phyloP scores from a whole-genome alignment of 805 yeast genomes.

The Saturnispora halmiae region DNA sequence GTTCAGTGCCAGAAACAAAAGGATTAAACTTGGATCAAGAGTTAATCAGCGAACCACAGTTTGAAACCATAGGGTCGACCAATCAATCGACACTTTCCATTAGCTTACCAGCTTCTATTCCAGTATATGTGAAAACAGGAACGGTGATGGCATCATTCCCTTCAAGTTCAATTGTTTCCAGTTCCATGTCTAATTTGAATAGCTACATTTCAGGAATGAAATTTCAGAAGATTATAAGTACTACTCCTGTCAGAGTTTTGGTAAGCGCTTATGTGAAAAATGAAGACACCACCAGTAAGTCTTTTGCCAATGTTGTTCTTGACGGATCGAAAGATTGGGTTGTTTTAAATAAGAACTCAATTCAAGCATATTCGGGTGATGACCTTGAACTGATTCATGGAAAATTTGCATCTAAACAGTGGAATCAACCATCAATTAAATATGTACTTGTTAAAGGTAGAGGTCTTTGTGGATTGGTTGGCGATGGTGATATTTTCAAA shows the following conservation, averaged over 20 bases:
- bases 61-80: constrained; percentile 36
- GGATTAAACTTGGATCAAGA: background rate
- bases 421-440: constrained; percentile 30
- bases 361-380: constrained; percentile 48
- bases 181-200: constrained; percentile 12
- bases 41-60: constrained; percentile 20
- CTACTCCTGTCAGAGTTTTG: constrained; percentile 37
- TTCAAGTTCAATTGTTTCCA: constrained; percentile 13
- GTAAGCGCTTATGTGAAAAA: constrained; percentile 30
- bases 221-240: constrained; percentile 41
- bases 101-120: constrained; percentile 51
- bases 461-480: constrained; percentile 47
- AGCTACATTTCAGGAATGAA: constrained; percentile 29
- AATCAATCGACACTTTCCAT: constrained; percentile 42
- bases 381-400: constrained; percentile 13
- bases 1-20: background rate
- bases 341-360: constrained; percentile 36
- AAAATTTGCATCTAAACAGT: constrained; percentile 33
- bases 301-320: constrained; percentile 37
- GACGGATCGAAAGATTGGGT: constrained; percentile 64
- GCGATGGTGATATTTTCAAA: constrained; percentile 45
- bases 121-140: constrained; percentile 40
- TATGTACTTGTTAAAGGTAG: constrained; percentile 46
- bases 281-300: constrained; percentile 24
- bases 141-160: constrained; percentile 41